A percentile compares a stretch with the other conserved stretches of the same genome.
Conservation (phyloP, 2,329 filamentous ascomycete genomes). For the Aspergillus sp. region DNA sequence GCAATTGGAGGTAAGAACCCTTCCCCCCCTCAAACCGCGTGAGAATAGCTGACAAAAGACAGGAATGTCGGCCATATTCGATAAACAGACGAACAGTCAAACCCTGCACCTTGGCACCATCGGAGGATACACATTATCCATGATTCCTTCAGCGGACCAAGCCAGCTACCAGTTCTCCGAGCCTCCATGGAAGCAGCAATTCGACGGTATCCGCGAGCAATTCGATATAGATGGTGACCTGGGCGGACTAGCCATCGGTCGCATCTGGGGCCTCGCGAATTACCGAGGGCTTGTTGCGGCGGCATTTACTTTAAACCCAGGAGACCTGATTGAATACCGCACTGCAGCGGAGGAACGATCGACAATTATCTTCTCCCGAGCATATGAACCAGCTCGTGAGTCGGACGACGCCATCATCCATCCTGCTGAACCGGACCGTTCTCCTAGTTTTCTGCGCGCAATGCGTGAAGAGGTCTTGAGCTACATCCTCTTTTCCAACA, state of each 20-base stretch:
- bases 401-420: not conserved
- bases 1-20: slow-evolving; percentile 33
- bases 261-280: slow-evolving; percentile 56
- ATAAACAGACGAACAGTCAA: slow-evolving; percentile 13
- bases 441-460: slow-evolving; percentile 13
- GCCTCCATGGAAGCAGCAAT: slow-evolving; percentile 29
- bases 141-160: slow-evolving; percentile 13
- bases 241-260: slow-evolving; percentile 49
- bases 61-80: slow-evolving; percentile 25
- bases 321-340: slow-evolving; percentile 58
- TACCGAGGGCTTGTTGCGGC: slow-evolving; percentile 49
- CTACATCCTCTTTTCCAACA: slow-evolving; percentile 27
- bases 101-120: slow-evolving; percentile 32
- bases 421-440: slow-evolving; percentile 13
- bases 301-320: slow-evolving; percentile 55
- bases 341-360: slow-evolving; percentile 48
- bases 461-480: slow-evolving; percentile 25
- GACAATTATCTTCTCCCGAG: slow-evolving; percentile 37
- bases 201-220: slow-evolving; percentile 35
- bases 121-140: slow-evolving; percentile 25
- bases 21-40: not conserved
- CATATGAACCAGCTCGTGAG: slow-evolving; percentile 14
- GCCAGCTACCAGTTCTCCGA: slow-evolving; percentile 1
- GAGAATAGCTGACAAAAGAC: slow-evolving; percentile 14
- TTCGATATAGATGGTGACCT: slow-evolving; percentile 54